Base-by-base conservation (phyloP, 352 stramenopile species). In the Peronosclerospora sorghi region DNA sequence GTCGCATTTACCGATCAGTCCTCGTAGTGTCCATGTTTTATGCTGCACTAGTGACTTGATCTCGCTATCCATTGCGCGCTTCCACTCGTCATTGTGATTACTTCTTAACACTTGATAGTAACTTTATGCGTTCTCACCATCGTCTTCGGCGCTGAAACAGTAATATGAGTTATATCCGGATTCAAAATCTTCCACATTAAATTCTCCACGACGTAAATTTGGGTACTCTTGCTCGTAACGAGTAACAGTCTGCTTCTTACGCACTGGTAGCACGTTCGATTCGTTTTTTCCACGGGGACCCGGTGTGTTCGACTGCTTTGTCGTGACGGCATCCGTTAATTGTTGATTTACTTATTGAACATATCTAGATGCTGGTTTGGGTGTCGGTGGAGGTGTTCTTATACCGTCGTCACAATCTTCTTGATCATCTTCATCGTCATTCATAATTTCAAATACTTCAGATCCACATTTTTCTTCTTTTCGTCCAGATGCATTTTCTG, bases 1-100 rank as follows among this genome's bases (percentile, higher is more conserved):
- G 19, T n/a, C 38, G 27, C 14, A 29, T 28, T 61, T 54, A n/a
- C 26, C 43, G 32, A 62, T 45, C 2, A 51, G 29, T 8, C 41
- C 39, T 18, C 39, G 38, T 21, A 65, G 20, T 8, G 48, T 15
- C 8, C n/a, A n/a, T n/a, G n/a, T 37, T 1, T 13, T 9, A 18
- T 21, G 32, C 3, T 23, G 14, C 8, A 13, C 20, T 1, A 37
- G 32, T 4, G 32, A 37, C 32, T 37, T 37, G 12, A 36, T 36
- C 30, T 36, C 30, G 30, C 30, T 19, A 5, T 36, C 17, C 32
- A 37, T 37, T 6, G 17, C 34, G 4, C 17, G 4, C 15, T 15
- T 5, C 17, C 17, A 27, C n/a, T 39, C 8, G 2, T 37, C 14
- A 14, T 39, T 39, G 34, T 39, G 15, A 4, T 39, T 39, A 17